Evolutionary conservation across 495 filamentous ascomycete species (phyloP).

Genomic region (Penicillium goetzii): DNA sequence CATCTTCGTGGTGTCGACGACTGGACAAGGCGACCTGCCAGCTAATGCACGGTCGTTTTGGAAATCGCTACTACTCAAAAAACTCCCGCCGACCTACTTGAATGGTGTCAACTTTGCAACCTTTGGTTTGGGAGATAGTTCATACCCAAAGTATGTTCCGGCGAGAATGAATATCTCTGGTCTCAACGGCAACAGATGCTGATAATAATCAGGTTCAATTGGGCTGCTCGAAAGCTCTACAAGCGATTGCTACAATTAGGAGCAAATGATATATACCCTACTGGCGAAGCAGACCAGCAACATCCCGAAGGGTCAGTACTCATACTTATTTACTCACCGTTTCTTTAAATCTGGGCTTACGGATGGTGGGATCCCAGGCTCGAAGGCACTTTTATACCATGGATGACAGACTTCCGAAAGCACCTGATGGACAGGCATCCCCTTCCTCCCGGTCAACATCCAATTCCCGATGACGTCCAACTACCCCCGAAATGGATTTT

Average conservation of each 20-base stretch:
- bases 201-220: slow-evolving; percentile 73
- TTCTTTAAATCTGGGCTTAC: background rate
- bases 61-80: slow-evolving; percentile 79
- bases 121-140: slow-evolving; percentile 93
- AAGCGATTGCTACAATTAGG: slow-evolving; percentile 86
- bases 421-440: slow-evolving; percentile 69
- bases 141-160: slow-evolving; percentile 75
- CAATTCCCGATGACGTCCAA: slow-evolving; percentile 75
- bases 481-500: slow-evolving; percentile 83
- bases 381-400: slow-evolving; percentile 81
- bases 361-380: slow-evolving; percentile 49
- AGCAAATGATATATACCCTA: slow-evolving; percentile 72
- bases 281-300: slow-evolving; percentile 89
- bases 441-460: slow-evolving; percentile 62
- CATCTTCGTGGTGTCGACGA: slow-evolving; percentile 85
- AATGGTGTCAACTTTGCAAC: slow-evolving; percentile 69
- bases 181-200: slow-evolving; percentile 14
- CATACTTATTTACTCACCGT: background rate
- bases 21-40: slow-evolving; percentile 92
- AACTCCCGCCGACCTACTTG: slow-evolving; percentile 72
- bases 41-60: slow-evolving; percentile 79
- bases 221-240: slow-evolving; percentile 84
- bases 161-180: background rate
- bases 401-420: slow-evolving; percentile 67
- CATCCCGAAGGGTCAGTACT: slow-evolving; percentile 81